Evolutionary conservation across 2,329 filamentous ascomycete genomes (phyloP), one percentile per base, ranked within the genome.

Genomic region (Trichoderma aggressivum): DNA sequence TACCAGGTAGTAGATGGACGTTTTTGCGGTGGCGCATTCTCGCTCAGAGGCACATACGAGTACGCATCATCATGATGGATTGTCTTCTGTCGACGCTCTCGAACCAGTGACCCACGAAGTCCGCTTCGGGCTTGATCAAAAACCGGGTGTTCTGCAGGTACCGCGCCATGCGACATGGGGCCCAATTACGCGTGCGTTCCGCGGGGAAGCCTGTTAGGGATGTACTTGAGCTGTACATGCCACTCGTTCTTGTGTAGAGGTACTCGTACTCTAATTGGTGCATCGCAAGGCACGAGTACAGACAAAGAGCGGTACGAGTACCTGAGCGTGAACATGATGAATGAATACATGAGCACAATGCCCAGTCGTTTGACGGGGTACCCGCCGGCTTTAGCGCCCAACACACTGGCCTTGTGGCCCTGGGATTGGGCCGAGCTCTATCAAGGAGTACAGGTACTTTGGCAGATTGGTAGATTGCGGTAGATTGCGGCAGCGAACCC

Each of bases 171-270:
- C 24, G 69, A 39, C 34, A 58, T 60, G 62, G 61, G 55, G 39
- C 8, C 47, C 32, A 56, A 66, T 65, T 66, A 65, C 69, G 62
- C 62, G 50, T 71, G 61, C 62, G 56, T 71, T 55, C 62, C 69
- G 69, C 69, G 69, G 69, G 69, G 69, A 71, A 71, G 62, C 61
- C 55, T 59, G 69, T 71, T 71, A 71, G 69, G 26, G 61, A 34
- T 71, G 61, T 71, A 71, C 69, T 66, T 71, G 61, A 18, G 59
- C 62, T 66, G 62, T 65, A 71, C 69, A 32, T 59, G 26, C 26
- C 39, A 16, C n/a, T 8, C 59, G 26, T 36, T n/a, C 7, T 34
- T 5, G 7, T 34, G 32, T 34, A 34, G 32, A 8, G 8, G 30
- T 32, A 32, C 30, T 32, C 30, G 30, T 32, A 32, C 30, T 32